Base-by-base conservation (phyloP, 345 rosid genomes). In the Eutrema yunnanense region DNA sequence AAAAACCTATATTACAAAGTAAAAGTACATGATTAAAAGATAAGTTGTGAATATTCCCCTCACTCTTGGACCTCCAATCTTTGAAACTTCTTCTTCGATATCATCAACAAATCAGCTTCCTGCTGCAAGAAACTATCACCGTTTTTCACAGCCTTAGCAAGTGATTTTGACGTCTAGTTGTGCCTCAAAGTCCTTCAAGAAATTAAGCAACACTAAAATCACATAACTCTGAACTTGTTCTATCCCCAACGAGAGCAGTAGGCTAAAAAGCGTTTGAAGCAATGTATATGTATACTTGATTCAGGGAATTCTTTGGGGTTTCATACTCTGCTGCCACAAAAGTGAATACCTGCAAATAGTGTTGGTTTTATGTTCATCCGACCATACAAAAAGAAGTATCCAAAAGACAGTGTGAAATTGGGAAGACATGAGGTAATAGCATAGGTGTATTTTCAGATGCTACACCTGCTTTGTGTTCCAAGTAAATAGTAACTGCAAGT, bases 391-490 rank as follows among this genome's bases (percentile, higher is more conserved):
- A 44, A 34, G 62, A 26, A 37, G 57, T 13, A 51, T 30, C 43
- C 56, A 43, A 52, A 41, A 48, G 29, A 65, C 30, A 40, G 26
- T 32, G 51, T 50, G 1, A 57, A 12, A 58, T 3, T 27, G 49
- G 64, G 41, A n/a, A 26, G 11, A 42, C 6, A 34, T n/a, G 8
- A 30, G 40, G 27, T 4, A 42, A 64, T 54, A 75, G n/a, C 3
- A 43, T 54, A 52, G 71, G 34, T 61, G 19, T 42, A 53, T 4
- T 9, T 26, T 27, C 1, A 2, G 37, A 76, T 47, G 54, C 9
- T 62, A 65, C 76, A 94, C 98, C 96, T 91, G 97, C 79, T 94
- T 91, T 0, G 98, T 91, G 84, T 94, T 94, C 98, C 98, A 91
- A 41, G 97, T 88, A 77, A 88, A 94, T 51, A 91, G 73, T 33